phyloP scores from a whole-genome alignment of 2,329 filamentous ascomycete species.

The Botrytis paeoniae region DNA sequence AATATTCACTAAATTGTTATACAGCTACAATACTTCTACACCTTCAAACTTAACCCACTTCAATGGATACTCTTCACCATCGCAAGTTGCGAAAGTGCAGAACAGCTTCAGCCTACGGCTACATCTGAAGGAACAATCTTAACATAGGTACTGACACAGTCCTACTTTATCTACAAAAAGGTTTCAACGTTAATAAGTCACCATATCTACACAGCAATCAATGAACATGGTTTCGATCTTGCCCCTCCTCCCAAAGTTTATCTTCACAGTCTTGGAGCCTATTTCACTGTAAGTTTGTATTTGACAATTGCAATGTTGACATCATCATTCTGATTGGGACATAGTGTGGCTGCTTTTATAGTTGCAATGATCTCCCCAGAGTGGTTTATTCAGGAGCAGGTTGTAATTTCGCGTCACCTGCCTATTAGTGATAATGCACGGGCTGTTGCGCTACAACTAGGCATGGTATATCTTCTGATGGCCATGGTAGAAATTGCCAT shows the following conservation, averaged over 20 bases:
- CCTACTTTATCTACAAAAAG: not conserved
- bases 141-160: not conserved
- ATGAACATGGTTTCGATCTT: constrained; percentile 58
- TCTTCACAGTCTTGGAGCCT: constrained; percentile 57
- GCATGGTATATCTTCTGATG: constrained; percentile 66
- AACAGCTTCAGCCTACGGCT: not conserved
- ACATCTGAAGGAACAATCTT: not conserved
- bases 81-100: not conserved
- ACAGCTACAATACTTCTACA: not conserved
- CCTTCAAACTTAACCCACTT: not conserved
- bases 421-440: constrained; percentile 40
- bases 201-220: not conserved
- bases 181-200: not conserved
- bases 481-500: constrained; percentile 62
- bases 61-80: not conserved
- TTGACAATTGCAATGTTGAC: constrained; percentile 5
- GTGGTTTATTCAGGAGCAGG: constrained; percentile 64
- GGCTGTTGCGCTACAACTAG: constrained; percentile 43
- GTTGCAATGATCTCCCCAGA: constrained; percentile 54
- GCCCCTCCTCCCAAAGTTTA: constrained; percentile 59
- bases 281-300: constrained; percentile 26
- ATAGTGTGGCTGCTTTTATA: constrained; percentile 57
- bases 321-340: constrained; percentile 8
- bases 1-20: not conserved
- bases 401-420: constrained; percentile 42